Conservation (phyloP, 1,284 basidiomycete genomes). For the Cryptococcus hybrid region DNA sequence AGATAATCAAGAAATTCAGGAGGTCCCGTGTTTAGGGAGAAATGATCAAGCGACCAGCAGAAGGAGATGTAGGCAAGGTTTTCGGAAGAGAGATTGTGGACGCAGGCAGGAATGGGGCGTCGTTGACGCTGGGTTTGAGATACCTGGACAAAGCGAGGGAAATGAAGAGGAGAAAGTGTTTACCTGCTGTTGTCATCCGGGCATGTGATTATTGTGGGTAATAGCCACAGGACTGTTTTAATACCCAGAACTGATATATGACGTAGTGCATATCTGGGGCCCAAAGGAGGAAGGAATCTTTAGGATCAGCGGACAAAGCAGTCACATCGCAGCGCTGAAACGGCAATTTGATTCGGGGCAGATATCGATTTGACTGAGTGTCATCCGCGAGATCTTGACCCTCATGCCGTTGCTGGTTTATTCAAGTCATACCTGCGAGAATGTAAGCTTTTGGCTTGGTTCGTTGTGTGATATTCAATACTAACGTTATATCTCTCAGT, state of each 20-base stretch:
- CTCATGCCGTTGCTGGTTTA: conserved; percentile 81
- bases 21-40: conserved; percentile 25
- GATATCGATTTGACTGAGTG: conserved; percentile 76
- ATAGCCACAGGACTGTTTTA: not conserved
- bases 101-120: conserved; percentile 34
- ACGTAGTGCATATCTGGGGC: conserved; percentile 45
- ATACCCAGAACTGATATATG: conserved; percentile 8
- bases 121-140: conserved; percentile 10
- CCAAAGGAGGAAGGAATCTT: conserved; percentile 52
- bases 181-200: conserved; percentile 49
- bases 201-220: conserved; percentile 48
- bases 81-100: conserved; percentile 40
- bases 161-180: conserved; percentile 27
- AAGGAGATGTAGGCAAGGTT: conserved; percentile 23
- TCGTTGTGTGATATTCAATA: not conserved
- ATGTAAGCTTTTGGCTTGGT: conserved; percentile 37
- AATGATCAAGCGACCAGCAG: conserved; percentile 24
- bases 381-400: conserved; percentile 78
- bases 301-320: conserved; percentile 49
- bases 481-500: conserved; percentile 54
- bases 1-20: conserved; percentile 6
- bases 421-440: conserved; percentile 56
- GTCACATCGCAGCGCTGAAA: conserved; percentile 68
- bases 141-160: conserved; percentile 15
- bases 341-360: conserved; percentile 78